Conservation (phyloP, 768 basidiomycete genomes). For the Hygrocybe punicea region DNA sequence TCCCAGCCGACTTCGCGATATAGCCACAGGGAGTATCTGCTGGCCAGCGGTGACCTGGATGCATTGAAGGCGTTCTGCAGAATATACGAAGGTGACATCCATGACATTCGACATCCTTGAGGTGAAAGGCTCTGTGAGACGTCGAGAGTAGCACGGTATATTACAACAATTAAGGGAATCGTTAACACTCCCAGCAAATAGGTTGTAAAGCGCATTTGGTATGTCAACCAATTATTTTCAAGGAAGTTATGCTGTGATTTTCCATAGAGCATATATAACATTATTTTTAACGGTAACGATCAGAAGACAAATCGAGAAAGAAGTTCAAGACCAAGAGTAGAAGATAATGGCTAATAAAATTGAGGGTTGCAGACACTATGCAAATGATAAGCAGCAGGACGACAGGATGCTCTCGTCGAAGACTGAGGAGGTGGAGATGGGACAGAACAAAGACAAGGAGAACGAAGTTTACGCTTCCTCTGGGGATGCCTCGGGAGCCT, state of each 20-base stretch:
- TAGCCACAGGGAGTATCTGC: constrained; percentile 80
- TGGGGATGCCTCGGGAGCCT: constrained; percentile 54
- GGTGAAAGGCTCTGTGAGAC: constrained; percentile 60
- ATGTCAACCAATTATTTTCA: no score
- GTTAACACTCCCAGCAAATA: constrained; percentile 38
- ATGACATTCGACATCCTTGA: constrained; percentile 95
- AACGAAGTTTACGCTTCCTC: constrained; percentile 53
- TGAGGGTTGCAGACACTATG: constrained; percentile 8
- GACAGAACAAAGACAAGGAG: constrained; percentile 21
- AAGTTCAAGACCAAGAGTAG: not conserved
- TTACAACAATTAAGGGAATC: constrained; percentile 32
- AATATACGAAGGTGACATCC: constrained; percentile 90
- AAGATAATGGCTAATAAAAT: constrained; percentile 8
- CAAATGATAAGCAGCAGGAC: constrained; percentile 10
- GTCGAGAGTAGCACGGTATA: constrained; percentile 45
- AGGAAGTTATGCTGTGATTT: no score
- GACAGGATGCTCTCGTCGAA: not conserved
- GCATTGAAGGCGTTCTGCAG: constrained; percentile 63
- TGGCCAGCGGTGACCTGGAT: constrained; percentile 67
- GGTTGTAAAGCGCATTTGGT: not conserved
- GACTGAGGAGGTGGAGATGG: constrained; percentile 13
- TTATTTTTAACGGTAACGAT: not conserved
- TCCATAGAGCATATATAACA: not conserved
- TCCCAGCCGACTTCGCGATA: constrained; percentile 92
- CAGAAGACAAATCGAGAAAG: not conserved